Conservation (phyloP, 257 asterid species). For the Solanum chiquidenum region DNA sequence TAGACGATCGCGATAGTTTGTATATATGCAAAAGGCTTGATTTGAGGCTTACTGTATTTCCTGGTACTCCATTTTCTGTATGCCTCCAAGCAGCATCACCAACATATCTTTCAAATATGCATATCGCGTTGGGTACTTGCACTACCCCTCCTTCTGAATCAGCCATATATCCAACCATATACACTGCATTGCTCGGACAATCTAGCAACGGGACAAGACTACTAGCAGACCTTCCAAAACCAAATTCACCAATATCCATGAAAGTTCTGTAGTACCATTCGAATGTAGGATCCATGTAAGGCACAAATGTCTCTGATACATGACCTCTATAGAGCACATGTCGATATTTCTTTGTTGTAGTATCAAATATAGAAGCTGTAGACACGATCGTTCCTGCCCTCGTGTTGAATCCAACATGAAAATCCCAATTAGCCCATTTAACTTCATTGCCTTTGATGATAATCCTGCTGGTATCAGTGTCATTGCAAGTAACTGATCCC, state of each 20-base stretch:
- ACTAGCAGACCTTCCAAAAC: conserved; percentile 60
- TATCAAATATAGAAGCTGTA: conserved; percentile 38
- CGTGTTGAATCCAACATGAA: conserved; percentile 50
- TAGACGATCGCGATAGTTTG: not conserved
- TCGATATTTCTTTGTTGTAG: conserved; percentile 14
- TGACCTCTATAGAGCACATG: conserved; percentile 57
- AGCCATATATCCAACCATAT: conserved; percentile 49
- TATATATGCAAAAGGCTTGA: not conserved
- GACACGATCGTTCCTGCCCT: conserved; percentile 59
- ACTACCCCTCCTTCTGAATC: conserved; percentile 41
- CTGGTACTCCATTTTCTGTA: conserved; percentile 25
- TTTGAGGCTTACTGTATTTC: not conserved
- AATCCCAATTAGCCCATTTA: conserved; percentile 57
- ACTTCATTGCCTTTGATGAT: conserved; percentile 28
- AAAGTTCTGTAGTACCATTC: conserved; percentile 69
- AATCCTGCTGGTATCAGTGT: conserved; percentile 11
- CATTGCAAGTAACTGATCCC: conserved; percentile 8
- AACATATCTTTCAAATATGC: conserved; percentile 42
- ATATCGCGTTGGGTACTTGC: conserved; percentile 29
- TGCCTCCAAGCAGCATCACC: conserved; percentile 71
- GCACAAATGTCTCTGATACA: conserved; percentile 74
- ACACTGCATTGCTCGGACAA: conserved; percentile 49
- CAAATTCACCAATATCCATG: conserved; percentile 76
- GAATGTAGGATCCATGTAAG: conserved; percentile 58
- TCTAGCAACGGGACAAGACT: conserved; percentile 41